Percentiles rank a stretch among this genome's conserved stretches.
Evolutionary conservation across 306 rosid species (phyloP).

Genomic region (Argentina anserina): DNA sequence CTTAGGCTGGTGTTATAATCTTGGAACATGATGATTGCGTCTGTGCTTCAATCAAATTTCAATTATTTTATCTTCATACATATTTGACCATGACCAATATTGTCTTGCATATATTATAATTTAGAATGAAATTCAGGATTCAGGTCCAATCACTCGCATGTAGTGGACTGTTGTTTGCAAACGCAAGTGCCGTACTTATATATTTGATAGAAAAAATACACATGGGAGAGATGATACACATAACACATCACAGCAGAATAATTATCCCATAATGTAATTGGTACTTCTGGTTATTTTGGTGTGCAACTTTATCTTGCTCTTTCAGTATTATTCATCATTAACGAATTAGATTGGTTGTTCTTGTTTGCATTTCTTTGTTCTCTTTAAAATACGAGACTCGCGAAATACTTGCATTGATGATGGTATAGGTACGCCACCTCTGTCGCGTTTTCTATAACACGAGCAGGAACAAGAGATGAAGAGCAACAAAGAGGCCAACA

Average conservation of each 20-base stretch:
- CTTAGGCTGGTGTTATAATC: neutral
- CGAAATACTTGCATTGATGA: too few species aligned
- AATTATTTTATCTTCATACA: neutral
- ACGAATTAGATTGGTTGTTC: too few species aligned
- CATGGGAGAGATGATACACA: neutral
- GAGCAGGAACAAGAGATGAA: too few species aligned
- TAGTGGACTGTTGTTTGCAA: too few species aligned
- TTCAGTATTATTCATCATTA: too few species aligned
- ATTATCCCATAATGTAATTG: neutral
- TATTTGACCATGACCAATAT: neutral
- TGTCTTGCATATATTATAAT: neutral
- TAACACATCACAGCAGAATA: neutral
- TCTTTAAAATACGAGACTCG: too few species aligned
- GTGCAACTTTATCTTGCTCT: neutral
- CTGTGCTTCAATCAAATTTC: neutral
- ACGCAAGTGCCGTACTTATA: too few species aligned
- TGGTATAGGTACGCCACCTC: too few species aligned
- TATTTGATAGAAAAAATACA: neutral
- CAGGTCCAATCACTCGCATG: too few species aligned
- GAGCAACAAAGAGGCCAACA: too few species aligned
- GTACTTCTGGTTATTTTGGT: neutral
- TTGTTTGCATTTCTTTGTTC: too few species aligned
- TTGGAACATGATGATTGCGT: neutral
- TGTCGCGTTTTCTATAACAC: too few species aligned
- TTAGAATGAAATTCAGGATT: neutral